These are phyloP conservation scores for Fusarium caatingaense DNA, from an alignment of 2,329 filamentous ascomycete species.

Conservation along the genomic window DNA sequence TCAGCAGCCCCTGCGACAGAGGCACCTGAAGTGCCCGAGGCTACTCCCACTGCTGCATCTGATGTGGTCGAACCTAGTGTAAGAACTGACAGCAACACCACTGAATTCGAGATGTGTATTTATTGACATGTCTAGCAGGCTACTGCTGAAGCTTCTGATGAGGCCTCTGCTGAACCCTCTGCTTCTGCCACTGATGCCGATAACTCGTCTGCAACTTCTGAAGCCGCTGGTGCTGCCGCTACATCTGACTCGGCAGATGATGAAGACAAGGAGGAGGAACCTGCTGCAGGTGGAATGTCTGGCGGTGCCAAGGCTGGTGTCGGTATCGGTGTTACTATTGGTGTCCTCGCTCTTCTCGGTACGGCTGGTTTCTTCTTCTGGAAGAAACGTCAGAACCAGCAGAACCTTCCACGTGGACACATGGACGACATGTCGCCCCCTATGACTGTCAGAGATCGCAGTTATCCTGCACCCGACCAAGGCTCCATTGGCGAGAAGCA, in stretches of 20 bases:
- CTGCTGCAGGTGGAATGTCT: conserved; percentile 37
- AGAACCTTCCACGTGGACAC: conserved; percentile 45
- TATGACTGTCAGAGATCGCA: conserved; percentile 58
- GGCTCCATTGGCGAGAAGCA: conserved; percentile 53
- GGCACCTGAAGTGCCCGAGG: conserved; percentile 14
- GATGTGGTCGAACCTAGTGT: conserved; percentile 29
- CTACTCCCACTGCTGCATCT: conserved; percentile 5
- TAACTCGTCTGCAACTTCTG: conserved; percentile 28
- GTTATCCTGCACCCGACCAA: conserved; percentile 52
- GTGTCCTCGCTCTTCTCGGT: conserved; percentile 54
- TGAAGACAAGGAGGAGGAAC: conserved; percentile 31
- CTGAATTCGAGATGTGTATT: neutral
- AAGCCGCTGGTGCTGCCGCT: conserved; percentile 25
- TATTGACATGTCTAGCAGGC: conserved; percentile 9
- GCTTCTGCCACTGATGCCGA: conserved; percentile 31
- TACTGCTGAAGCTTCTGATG: conserved; percentile 16
- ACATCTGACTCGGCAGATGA: conserved; percentile 26
- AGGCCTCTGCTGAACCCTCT: conserved; percentile 26
- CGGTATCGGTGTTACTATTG: conserved; percentile 59
- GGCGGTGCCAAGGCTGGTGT: conserved; percentile 61
- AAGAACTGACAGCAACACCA: conserved; percentile 4
- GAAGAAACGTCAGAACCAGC: conserved; percentile 48
- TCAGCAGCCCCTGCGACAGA: neutral
- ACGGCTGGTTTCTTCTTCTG: conserved; percentile 53
- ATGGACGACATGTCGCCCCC: conserved; percentile 64